These are phyloP conservation scores for Penicillium sp. DNA, from an alignment of 2,329 filamentous ascomycete genomes.

Conservation along the genomic window DNA sequence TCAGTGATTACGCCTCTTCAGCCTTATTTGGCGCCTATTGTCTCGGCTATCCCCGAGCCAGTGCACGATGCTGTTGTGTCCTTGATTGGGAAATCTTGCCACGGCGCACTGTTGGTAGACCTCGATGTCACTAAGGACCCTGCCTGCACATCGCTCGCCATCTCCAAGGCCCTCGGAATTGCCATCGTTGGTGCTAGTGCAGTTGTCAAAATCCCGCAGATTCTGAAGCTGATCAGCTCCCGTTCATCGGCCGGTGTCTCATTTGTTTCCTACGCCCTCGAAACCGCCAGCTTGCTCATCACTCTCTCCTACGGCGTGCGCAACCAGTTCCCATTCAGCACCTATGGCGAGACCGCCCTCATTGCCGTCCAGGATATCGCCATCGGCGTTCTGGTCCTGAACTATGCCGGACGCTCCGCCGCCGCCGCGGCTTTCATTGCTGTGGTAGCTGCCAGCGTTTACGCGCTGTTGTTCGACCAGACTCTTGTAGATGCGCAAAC, in stretches of 20 bases:
- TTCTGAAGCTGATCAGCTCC: constrained; percentile 82
- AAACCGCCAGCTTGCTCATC: constrained; percentile 84
- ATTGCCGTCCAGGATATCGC: constrained; percentile 90
- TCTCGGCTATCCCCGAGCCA: constrained; percentile 69
- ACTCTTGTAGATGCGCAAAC: constrained; percentile 63
- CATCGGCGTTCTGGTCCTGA: constrained; percentile 81
- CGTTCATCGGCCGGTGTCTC: constrained; percentile 79
- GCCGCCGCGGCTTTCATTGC: constrained; percentile 76
- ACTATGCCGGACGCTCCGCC: constrained; percentile 68
- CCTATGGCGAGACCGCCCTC: constrained; percentile 89
- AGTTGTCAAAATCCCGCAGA: constrained; percentile 95
- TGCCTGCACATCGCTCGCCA: constrained; percentile 80
- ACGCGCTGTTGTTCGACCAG: constrained; percentile 65
- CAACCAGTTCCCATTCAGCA: constrained; percentile 91
- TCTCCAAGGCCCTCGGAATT: constrained; percentile 89
- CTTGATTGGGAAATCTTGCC: constrained; percentile 80
- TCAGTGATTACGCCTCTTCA: constrained; percentile 44
- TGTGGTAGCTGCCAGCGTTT: constrained; percentile 66
- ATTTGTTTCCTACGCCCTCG: constrained; percentile 88
- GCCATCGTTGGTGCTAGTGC: constrained; percentile 88
- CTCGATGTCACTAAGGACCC: constrained; percentile 70
- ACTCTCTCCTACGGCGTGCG: constrained; percentile 88
- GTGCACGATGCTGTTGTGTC: constrained; percentile 72
- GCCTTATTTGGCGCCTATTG: constrained; percentile 62
- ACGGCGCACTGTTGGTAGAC: constrained; percentile 80